Conservation (phyloP, 352 stramenopile species). For the Globisporangium abappressorium region DNA sequence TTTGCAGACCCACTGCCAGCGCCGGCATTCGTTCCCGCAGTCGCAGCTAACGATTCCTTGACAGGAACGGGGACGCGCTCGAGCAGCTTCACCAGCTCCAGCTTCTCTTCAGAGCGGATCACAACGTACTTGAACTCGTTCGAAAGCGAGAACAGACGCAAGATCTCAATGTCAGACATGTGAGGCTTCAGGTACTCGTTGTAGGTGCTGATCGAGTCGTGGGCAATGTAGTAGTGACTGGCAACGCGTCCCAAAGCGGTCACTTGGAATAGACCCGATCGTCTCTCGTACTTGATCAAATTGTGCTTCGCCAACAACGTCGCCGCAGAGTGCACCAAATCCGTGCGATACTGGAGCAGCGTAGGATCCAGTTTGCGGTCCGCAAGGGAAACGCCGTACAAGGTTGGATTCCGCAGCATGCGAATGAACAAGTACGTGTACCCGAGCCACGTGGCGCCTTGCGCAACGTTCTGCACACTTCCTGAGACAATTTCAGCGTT, state of each 20-base stretch:
- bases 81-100: constrained; percentile 97
- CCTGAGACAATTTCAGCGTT: constrained; percentile 99
- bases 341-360: constrained; percentile 93
- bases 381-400: constrained; percentile 94
- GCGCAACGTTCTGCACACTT: constrained; percentile 91
- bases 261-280: constrained; percentile 93
- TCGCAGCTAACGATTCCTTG: constrained; percentile 90
- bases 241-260: constrained; percentile 97
- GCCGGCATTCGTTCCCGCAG: constrained; percentile 30
- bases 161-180: constrained; percentile 99
- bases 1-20: constrained; percentile 89
- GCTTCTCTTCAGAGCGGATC: constrained; percentile 97
- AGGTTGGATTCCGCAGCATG: constrained; percentile 96
- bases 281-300: constrained; percentile 97
- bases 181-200: constrained; percentile 98
- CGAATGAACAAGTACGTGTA: constrained; percentile 99
- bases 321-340: constrained; percentile 96
- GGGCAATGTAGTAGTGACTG: constrained; percentile 99
- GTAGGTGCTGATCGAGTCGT: constrained; percentile 98
- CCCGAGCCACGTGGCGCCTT: constrained; percentile 98
- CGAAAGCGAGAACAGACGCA: constrained; percentile 98
- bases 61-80: constrained; percentile 98
- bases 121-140: constrained; percentile 99
- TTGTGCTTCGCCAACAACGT: constrained; percentile 96
- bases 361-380: constrained; percentile 90